Base-by-base conservation (phyloP, 805 yeast species). In the Yamadazyma paraphyllophila region DNA sequence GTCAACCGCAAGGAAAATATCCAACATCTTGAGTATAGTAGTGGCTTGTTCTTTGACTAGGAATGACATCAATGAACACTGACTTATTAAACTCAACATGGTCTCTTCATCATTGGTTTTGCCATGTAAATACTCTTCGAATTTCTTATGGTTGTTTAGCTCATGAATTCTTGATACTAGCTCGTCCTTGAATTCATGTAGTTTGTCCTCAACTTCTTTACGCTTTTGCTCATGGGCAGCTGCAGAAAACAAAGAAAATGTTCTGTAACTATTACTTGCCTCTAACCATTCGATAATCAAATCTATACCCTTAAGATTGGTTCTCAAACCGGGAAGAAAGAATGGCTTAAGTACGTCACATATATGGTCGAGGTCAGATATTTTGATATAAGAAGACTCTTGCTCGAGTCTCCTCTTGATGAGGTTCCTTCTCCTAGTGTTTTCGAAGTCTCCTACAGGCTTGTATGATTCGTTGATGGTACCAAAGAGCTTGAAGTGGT, bases 361-460 rank as follows among this genome's bases (percentile, higher is more conserved):
- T 8, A 63, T 56, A 12, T 41, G 16, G 45, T 66, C 70, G 26
- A 67, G 53, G 14, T 66, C 66, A 8, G 41, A 41, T 7, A 59
- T 41, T 15, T 53, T 46, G 6, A 60, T 34, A 7, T 51, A 45
- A 4, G 49, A 47, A 8, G 50, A 31, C 3, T 53, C 57, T 27
- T 51, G 48, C 10, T 49, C 40, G 11, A 59, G 46, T 36, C 59
- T 54, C 20, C 51, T 40, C 39, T 48, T 52, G 29, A 62, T 51
- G 16, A 61, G 46, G 4, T 47, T 45, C 27, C 44, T 50, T 31
- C 67, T 51, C 36, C 46, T 51, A 25, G 43, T 42, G 29, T 54
- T 54, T 44, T 66, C 70, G 44, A 47, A 62, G 16, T 53, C 53
- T 0, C 66, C 69, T 2, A 65, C 70, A 14, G 58, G 55, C 20